Evolutionary conservation across 129 eudicot genomes (phyloP).

Genomic region (Arctium lappa): DNA sequence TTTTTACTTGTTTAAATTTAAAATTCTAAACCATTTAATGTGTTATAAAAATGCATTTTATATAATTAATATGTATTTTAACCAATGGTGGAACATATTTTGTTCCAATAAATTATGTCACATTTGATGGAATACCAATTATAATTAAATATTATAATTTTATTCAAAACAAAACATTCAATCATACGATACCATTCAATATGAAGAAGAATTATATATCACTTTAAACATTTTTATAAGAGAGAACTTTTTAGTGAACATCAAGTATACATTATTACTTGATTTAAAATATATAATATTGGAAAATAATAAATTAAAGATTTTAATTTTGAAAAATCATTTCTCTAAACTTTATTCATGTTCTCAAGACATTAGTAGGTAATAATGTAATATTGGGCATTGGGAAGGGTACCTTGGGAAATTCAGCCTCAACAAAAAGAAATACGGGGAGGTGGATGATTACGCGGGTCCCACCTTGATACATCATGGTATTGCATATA

Average conservation of each 20-base stretch:
- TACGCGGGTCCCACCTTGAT: slow-evolving; percentile 4
- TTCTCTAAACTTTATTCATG: too few species aligned
- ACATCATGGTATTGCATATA: slow-evolving; percentile 11
- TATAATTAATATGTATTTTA: too few species aligned
- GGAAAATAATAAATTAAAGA: too few species aligned
- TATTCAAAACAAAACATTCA: not conserved
- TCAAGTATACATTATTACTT: not conserved
- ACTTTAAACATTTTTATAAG: too few species aligned
- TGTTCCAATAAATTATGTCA: not conserved
- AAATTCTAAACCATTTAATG: not conserved
- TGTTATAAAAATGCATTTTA: not conserved
- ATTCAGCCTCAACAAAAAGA: not conserved
- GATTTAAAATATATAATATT: not conserved
- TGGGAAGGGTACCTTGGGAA: slow-evolving; percentile 11
- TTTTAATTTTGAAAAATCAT: not conserved
- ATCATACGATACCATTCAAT: not conserved
- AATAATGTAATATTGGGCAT: slow-evolving; percentile 4
- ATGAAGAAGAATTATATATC: not conserved
- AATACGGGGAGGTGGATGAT: slow-evolving; percentile 18
- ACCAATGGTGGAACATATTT: not conserved
- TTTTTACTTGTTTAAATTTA: not conserved
- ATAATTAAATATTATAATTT: too few species aligned
- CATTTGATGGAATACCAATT: not conserved
- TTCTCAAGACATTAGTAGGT: not conserved
- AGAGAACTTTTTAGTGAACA: too few species aligned